These are phyloP conservation scores for Podila epigama DNA, from an alignment of 192 early-diverging fungal genomes.

Conservation along the genomic window DNA sequence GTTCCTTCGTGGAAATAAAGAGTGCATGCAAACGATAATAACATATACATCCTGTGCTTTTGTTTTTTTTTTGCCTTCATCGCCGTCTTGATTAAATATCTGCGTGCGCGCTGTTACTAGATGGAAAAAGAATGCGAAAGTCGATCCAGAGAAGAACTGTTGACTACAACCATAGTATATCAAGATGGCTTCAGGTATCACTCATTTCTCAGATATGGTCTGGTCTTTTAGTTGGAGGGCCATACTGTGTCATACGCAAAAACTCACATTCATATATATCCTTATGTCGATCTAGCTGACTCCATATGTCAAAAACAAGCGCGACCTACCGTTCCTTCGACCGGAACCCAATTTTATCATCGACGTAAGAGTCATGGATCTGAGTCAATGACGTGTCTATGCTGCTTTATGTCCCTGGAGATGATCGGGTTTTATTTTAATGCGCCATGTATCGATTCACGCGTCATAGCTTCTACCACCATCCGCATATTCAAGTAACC, in stretches of 20 bases:
- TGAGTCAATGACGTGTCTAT: not conserved
- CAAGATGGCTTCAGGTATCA: constrained; percentile 76
- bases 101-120: too few species aligned
- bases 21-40: too few species aligned
- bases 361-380: constrained; percentile 60
- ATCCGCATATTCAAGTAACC: constrained; percentile 70
- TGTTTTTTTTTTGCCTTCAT: not conserved
- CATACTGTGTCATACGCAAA: too few species aligned
- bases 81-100: constrained; percentile 27
- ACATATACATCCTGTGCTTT: too few species aligned
- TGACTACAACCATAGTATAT: constrained; percentile 88
- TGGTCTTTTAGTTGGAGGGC: too few species aligned
- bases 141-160: constrained; percentile 93
- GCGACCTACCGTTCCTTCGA: constrained; percentile 64
- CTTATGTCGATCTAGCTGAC: constrained; percentile 5
- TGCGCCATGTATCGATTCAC: constrained; percentile 3
- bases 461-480: constrained; percentile 68
- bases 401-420: not conserved
- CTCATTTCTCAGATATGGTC: too few species aligned
- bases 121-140: constrained; percentile 84
- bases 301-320: constrained; percentile 54
- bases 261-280: too few species aligned
- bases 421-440: not conserved
- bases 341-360: constrained; percentile 79
- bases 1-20: too few species aligned